Base-by-base conservation (phyloP, 2,329 filamentous ascomycete species). In the Scedosporium aurantiacum region DNA sequence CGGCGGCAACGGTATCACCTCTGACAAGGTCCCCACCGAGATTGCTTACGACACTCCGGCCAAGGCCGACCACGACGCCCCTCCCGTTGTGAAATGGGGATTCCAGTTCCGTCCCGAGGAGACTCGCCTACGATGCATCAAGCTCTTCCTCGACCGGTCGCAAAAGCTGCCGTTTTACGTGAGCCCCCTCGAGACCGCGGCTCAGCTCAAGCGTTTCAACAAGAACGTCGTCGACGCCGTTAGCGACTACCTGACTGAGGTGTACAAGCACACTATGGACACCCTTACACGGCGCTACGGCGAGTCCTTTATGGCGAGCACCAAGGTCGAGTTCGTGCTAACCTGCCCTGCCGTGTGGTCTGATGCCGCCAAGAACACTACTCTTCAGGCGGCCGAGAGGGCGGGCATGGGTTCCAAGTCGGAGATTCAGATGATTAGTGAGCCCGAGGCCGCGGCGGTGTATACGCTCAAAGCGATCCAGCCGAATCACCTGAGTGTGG, bases 311-410 rank as follows among this genome's bases (percentile, higher is more conserved):
- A 90, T 92, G 84, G 81, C 82, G 5, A 84, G 82, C 6, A 91
- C 88, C 4, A 85, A 85, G 67, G 85, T 91, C 45, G 85, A 92
- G 64, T 92, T 90, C 67, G 88, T 93, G 57, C 78, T 94, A 61
- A 93, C 89, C 0, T 90, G 89, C 59, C 90, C 90, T 6, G 90
- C 90, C 6, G 88, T 93, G 6, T 94, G 90, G 90, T 90, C 85
- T 25, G 90, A 94, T 70, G 83, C 87, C 0, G 90, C 89, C n/a
- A 93, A 92, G 75, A 89, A 91, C 71, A 89, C 88, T 5, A 93
- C 89, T 2, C 73, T 91, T 57, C 83, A 88, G 69, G 90, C 89
- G 5, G 89, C 89, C 10, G 87, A 91, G 74, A 78, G 85, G 62
- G 90, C 89, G 0, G 90, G 89, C 3, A 90, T 93, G 86, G 89